These are phyloP conservation scores for Camellia japonica DNA, from an alignment of 148 eudicot species.

Conservation along the genomic window DNA sequence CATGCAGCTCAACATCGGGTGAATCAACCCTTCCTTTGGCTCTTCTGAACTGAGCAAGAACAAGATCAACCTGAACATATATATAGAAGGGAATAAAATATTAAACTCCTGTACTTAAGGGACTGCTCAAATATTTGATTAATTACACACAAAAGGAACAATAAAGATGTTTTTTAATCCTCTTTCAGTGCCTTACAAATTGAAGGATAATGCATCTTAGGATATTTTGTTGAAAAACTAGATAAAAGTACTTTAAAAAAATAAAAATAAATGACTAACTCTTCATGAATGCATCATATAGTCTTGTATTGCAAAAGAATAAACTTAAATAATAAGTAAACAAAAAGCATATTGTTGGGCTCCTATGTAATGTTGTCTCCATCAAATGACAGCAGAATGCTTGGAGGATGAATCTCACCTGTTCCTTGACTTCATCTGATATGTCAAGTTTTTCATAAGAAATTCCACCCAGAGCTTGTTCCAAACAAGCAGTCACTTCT, in stretches of 20 bases:
- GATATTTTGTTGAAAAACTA: not conserved
- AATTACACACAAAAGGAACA: not conserved
- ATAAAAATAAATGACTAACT: not conserved
- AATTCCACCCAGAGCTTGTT: conserved; percentile 68
- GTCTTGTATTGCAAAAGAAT: too few species aligned
- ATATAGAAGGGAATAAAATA: not conserved
- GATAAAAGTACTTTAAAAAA: too few species aligned
- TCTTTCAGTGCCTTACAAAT: not conserved
- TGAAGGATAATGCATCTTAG: not conserved
- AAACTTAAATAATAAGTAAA: not conserved
- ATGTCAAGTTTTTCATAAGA: conserved; percentile 71
- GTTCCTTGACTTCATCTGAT: conserved; percentile 93
- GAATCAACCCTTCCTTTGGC: conserved; percentile 82
- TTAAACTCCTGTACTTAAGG: not conserved
- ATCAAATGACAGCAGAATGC: not conserved
- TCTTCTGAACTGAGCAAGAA: conserved; percentile 79
- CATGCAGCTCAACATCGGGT: conserved; percentile 64
- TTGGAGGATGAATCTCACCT: conserved; percentile 40
- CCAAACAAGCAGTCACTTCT: conserved; percentile 69
- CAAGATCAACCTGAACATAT: conserved; percentile 80
- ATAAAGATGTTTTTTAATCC: not conserved
- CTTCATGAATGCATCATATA: not conserved
- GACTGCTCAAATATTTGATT: not conserved
- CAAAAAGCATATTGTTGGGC: not conserved
- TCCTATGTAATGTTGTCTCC: not conserved